Evolutionary conservation across 768 basidiomycete genomes (phyloP).

Genomic region (Lentinula sp.): DNA sequence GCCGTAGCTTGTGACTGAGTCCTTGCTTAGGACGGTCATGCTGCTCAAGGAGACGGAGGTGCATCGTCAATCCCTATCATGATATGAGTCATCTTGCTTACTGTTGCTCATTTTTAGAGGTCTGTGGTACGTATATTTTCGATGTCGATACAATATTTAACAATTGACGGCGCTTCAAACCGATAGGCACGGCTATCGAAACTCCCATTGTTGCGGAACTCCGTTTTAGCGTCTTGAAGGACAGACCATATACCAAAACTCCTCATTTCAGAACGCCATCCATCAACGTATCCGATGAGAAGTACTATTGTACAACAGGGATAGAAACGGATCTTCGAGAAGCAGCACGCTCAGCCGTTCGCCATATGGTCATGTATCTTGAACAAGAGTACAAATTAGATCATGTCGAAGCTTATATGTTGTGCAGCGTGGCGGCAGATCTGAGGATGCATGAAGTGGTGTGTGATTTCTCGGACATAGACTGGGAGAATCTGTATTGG

Average conservation of each 20-base stretch:
- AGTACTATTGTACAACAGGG: constrained; percentile 56
- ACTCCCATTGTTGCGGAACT: constrained; percentile 46
- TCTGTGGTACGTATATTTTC: constrained; percentile 40
- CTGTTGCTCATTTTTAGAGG: constrained; percentile 30
- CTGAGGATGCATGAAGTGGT: constrained; percentile 61
- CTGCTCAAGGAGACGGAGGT: constrained; percentile 65
- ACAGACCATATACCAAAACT: constrained; percentile 50
- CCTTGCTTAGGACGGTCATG: constrained; percentile 52
- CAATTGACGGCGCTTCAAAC: not conserved
- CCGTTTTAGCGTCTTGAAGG: constrained; percentile 50
- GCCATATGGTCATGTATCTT: constrained; percentile 52
- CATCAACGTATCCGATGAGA: constrained; percentile 21
- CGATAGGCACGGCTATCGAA: constrained; percentile 55
- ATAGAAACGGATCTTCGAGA: constrained; percentile 49
- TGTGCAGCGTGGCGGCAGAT: constrained; percentile 57
- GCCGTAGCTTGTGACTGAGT: not conserved
- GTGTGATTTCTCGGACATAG: constrained; percentile 6
- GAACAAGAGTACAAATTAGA: constrained; percentile 34
- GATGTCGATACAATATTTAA: not conserved
- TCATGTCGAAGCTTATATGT: constrained; percentile 51
- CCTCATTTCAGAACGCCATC: constrained; percentile 44
- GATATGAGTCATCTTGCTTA: not conserved
- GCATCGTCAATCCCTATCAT: constrained; percentile 10
- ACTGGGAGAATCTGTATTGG: not conserved
- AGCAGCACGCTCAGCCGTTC: constrained; percentile 49